These are phyloP conservation scores for Phytophthora ramorum DNA, from an alignment of 352 stramenopile species.

Conservation along the genomic window DNA sequence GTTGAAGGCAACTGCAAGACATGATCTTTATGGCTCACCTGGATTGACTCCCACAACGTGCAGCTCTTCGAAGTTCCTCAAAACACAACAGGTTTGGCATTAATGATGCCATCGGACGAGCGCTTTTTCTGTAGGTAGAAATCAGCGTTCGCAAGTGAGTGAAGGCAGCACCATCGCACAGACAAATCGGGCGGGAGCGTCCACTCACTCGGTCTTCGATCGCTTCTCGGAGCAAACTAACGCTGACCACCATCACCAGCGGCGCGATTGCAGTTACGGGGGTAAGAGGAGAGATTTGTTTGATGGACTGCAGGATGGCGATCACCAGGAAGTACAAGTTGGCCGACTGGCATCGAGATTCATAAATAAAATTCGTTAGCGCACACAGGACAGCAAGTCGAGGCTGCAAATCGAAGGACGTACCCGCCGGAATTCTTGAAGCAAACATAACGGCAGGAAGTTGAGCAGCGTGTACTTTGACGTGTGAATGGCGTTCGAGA, in stretches of 20 bases:
- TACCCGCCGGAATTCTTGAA: conserved; percentile 89
- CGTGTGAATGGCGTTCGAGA: conserved; percentile 87
- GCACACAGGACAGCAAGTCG: neutral
- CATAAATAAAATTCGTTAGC: too few species aligned
- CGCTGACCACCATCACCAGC: conserved; percentile 83
- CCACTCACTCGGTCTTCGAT: conserved; percentile 76
- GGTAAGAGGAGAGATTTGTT: conserved; percentile 73
- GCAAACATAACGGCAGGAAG: conserved; percentile 71
- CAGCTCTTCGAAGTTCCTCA: conserved; percentile 70
- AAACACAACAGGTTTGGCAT: conserved; percentile 58
- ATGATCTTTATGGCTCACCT: conserved; percentile 38
- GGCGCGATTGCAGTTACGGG: conserved; percentile 80
- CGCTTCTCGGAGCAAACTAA: conserved; percentile 81
- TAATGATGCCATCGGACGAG: conserved; percentile 64
- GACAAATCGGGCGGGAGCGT: conserved; percentile 9
- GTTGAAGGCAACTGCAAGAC: neutral
- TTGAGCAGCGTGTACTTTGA: conserved; percentile 92
- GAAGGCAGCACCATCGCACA: conserved; percentile 10
- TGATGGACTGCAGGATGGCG: conserved; percentile 92
- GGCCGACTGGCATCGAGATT: too few species aligned
- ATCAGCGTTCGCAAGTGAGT: conserved; percentile 32
- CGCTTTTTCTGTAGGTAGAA: conserved; percentile 47
- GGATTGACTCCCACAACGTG: conserved; percentile 80
- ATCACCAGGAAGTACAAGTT: conserved; percentile 97
- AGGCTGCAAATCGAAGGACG: neutral